phyloP scores from a whole-genome alignment of 495 filamentous ascomycete genomes.

The Penicillium bialowiezense region DNA sequence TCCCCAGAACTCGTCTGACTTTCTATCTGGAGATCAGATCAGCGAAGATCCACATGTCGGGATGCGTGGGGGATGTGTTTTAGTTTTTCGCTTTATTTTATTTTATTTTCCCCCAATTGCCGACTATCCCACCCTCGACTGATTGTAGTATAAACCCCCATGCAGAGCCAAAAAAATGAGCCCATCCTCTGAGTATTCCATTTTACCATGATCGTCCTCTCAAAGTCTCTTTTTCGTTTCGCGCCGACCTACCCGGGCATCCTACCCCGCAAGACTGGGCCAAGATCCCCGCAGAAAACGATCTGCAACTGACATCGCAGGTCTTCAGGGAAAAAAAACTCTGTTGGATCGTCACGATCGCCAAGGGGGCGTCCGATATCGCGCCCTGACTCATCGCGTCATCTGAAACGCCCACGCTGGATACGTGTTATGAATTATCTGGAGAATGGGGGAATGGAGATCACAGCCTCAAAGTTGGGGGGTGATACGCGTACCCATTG shows the following conservation, averaged over 20 bases:
- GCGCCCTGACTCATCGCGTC: slow-evolving; percentile 2
- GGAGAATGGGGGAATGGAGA: no score
- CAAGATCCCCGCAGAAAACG: background rate
- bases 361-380: slow-evolving; percentile 1
- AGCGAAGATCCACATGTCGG: background rate
- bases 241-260: slow-evolving; percentile 2
- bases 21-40: background rate
- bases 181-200: no score
- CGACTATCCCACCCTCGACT: background rate
- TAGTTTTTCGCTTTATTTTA: no score
- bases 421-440: background rate
- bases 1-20: background rate
- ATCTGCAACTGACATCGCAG: slow-evolving; percentile 6
- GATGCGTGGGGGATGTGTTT: background rate
- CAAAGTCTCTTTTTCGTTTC: no score
- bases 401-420: background rate
- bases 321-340: slow-evolving; percentile 1
- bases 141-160: no score
- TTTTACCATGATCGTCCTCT: no score
- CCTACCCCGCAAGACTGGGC: slow-evolving; percentile 3
- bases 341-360: slow-evolving; percentile 8
- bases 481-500: background rate
- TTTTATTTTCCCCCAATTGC: background rate
- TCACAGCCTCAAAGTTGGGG: background rate
- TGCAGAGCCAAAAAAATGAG: no score